Evolutionary conservation across 2,329 filamentous ascomycete genomes (phyloP), one percentile per base, ranked within the genome.

Genomic region (Penicillium italicum): DNA sequence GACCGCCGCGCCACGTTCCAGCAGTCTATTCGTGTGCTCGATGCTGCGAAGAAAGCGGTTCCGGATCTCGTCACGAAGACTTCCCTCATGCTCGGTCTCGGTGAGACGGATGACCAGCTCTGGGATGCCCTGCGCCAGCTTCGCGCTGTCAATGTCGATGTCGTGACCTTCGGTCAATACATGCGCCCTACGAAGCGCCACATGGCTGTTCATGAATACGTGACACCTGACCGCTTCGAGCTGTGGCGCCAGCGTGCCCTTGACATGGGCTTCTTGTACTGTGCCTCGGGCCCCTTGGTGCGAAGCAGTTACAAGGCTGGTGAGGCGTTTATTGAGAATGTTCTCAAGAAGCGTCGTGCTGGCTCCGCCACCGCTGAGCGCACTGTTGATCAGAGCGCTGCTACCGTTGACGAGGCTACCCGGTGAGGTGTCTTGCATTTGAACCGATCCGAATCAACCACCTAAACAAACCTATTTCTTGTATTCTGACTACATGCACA

Each of bases 91-190:
- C 82, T 99, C 24, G 94, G 94, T 4, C 77, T 99, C 5, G 94
- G 94, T 12, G 94, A 99, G 81, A 91, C 87, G 26, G 92, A 97
- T 67, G 83, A 89, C 18, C 89, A 97, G 76, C 74, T 99, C 1
- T 88, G 85, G 83, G 84, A 89, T 60, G 85, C 93, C 0, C 76
- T 97, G 57, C 83, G 80, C 72, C 90, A 95, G 72, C 82, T 99
- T 12, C 84, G 94, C 55, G 86, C 86, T 62, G 83, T 85, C 55
- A 80, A 89, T 57, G 92, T 97, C 43, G 94, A 99, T 66, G 91
- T 99, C 12, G 91, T 99, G 55, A 99, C 94, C 0, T 99, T 99
- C 65, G 94, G 94, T n/a, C 94, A 99, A 79, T 99, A 99, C 79
- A 99, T 99, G 94, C 90, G 93, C 11, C 94, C 94, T 1, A 99